phyloP scores from a whole-genome alignment of 345 rosid species.

The Brassica napus region DNA sequence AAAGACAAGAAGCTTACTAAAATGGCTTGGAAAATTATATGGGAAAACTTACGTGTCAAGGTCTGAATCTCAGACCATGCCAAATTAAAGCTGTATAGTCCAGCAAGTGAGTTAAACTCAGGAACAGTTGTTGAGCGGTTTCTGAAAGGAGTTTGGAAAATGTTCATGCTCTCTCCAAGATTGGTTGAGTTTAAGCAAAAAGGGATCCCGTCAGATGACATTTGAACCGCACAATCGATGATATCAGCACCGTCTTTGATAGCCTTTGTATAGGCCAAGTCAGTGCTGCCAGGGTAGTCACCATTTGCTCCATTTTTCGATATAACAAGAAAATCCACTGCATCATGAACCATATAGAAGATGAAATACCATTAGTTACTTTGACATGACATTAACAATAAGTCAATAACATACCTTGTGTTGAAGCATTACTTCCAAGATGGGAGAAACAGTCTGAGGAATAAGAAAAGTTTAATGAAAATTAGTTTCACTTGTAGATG shows the following conservation, averaged over 20 bases:
- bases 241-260: constrained; percentile 70
- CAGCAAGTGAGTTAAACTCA: constrained; percentile 36
- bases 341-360: constrained; percentile 27
- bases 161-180: constrained; percentile 53
- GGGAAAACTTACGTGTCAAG: constrained; percentile 59
- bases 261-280: constrained; percentile 71
- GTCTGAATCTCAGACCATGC: constrained; percentile 64
- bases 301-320: constrained; percentile 90
- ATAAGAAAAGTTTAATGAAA: constrained; percentile 27
- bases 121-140: constrained; percentile 47
- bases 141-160: constrained; percentile 46
- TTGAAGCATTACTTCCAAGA: constrained; percentile 55
- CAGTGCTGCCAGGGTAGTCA: constrained; percentile 80
- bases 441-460: constrained; percentile 77
- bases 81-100: constrained; percentile 66
- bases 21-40: neutral
- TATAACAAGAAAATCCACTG: constrained; percentile 53
- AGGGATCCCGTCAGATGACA: constrained; percentile 70
- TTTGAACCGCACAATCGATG: constrained; percentile 83
- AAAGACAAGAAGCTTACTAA: neutral
- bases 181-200: constrained; percentile 65
- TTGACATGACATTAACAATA: neutral
- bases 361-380: neutral
- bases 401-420: constrained; percentile 14
- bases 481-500: neutral